A percentile compares a stretch with the other conserved stretches of the same genome.
phyloP scores from a whole-genome alignment of 805 yeast species.

The Candida glaebosa region DNA sequence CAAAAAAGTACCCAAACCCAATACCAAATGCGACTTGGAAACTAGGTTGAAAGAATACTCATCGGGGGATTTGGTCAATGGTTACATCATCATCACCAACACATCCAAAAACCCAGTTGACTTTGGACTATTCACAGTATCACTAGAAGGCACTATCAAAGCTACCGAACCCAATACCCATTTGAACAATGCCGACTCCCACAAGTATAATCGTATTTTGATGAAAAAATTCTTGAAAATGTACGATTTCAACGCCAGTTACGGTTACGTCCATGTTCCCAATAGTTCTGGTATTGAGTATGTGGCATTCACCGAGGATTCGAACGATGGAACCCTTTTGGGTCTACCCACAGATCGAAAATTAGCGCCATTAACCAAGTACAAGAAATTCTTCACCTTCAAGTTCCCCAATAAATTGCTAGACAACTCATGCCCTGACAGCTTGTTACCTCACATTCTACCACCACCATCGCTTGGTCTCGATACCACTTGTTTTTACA shows the following conservation, averaged over 20 bases:
- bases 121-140: conserved; percentile 44
- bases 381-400: conserved; percentile 58
- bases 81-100: conserved; percentile 47
- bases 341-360: conserved; percentile 51
- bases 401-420: conserved; percentile 52
- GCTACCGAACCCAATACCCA: conserved; percentile 21
- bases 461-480: conserved; percentile 45
- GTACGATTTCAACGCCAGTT: conserved; percentile 60
- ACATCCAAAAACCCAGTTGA: conserved; percentile 40
- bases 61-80: conserved; percentile 40
- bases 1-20: conserved; percentile 48
- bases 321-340: conserved; percentile 42
- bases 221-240: conserved; percentile 53
- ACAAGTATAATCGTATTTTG: conserved; percentile 26
- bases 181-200: conserved; percentile 9
- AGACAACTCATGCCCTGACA: conserved; percentile 50
- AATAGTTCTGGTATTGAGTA: conserved; percentile 49
- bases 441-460: conserved; percentile 32
- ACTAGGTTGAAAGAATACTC: conserved; percentile 44
- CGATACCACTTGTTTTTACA: conserved; percentile 34
- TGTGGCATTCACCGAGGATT: conserved; percentile 41
- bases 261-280: conserved; percentile 46
- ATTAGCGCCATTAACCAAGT: conserved; percentile 45
- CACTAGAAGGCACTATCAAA: conserved; percentile 46
- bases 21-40: conserved; percentile 36